A percentile compares a stretch with the other conserved stretches of the same genome.
Conservation (phyloP, 2,329 filamentous ascomycete genomes). For the Stagonosporopsis tanaceti region DNA sequence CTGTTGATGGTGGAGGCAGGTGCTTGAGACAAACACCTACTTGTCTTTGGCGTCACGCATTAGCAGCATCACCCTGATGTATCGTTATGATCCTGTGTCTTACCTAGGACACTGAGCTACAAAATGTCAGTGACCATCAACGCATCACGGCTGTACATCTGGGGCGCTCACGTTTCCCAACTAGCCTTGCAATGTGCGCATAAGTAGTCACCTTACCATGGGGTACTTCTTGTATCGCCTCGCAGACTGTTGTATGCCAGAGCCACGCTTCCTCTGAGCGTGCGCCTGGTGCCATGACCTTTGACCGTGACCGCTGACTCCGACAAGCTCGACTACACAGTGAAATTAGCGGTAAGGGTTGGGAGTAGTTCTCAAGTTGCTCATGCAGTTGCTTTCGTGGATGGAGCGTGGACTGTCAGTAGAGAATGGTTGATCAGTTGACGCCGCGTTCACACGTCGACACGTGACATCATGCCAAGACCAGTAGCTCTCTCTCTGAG, state of each 20-base stretch:
- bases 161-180: conserved; percentile 72
- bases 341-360: no score
- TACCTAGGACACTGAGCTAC: conserved; percentile 59
- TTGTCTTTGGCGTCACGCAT: conserved; percentile 64
- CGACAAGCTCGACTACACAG: background rate
- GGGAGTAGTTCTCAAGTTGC: background rate
- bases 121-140: conserved; percentile 33
- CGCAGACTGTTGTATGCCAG: conserved; percentile 81
- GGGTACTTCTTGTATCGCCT: conserved; percentile 85
- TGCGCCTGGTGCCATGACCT: conserved; percentile 61
- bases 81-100: conserved; percentile 23
- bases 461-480: conserved; percentile 36
- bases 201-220: conserved; percentile 85
- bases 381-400: background rate
- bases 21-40: conserved; percentile 92
- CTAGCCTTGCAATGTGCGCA: conserved; percentile 76
- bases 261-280: conserved; percentile 76
- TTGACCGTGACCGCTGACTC: background rate
- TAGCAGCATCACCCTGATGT: conserved; percentile 60
- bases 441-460: conserved; percentile 25
- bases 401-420: background rate
- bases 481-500: background rate
- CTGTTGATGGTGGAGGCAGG: conserved; percentile 64
- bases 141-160: conserved; percentile 14
- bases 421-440: background rate